phyloP scores from a whole-genome alignment of 75 land plant genomes.

The Selaginella moellendorffii region DNA sequence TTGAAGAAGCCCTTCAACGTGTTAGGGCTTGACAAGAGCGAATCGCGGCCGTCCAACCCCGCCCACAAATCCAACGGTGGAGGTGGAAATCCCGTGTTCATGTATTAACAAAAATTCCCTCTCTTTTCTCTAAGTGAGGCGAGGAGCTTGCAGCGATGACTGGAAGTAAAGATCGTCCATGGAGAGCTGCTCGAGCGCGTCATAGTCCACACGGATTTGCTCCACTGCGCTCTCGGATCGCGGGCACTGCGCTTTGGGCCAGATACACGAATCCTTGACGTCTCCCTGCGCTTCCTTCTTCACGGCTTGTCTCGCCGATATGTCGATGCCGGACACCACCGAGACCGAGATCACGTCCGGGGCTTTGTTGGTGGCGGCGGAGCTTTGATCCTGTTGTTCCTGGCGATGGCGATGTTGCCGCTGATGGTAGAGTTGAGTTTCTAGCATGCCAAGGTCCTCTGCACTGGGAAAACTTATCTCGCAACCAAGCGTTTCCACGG shows the following conservation, averaged over 20 bases:
- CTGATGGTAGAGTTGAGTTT: slow-evolving; percentile 22
- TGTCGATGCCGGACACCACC: too few relatives aligned
- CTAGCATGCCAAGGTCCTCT: slow-evolving; percentile 22
- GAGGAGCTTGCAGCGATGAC: too few relatives aligned
- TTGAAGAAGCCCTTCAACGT: not conserved
- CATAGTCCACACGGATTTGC: slow-evolving; percentile 75
- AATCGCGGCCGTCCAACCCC: too few relatives aligned
- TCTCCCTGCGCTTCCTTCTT: slow-evolving; percentile 35
- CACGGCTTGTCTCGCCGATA: not conserved
- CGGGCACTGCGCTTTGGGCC: slow-evolving; percentile 81
- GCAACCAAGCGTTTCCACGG: slow-evolving; percentile 67
- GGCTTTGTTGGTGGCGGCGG: too few relatives aligned
- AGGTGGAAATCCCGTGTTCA: too few relatives aligned
- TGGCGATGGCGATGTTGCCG: slow-evolving; percentile 11
- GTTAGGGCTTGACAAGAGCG: too few relatives aligned
- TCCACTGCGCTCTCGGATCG: slow-evolving; percentile 72
- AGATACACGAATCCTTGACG: slow-evolving; percentile 54
- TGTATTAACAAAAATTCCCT: too few relatives aligned
- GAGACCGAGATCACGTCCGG: too few relatives aligned
- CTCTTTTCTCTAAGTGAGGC: too few relatives aligned
- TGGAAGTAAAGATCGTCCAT: slow-evolving; percentile 66
- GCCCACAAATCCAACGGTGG: too few relatives aligned
- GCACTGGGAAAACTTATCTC: slow-evolving; percentile 45
- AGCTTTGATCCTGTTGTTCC: slow-evolving; percentile 15
- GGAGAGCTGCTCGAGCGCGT: slow-evolving; percentile 79